Percentiles rank a stretch among this genome's conserved stretches.
Evolutionary conservation across 495 filamentous ascomycete species (phyloP).

Genomic region (Trichocladium uniseriatum): DNA sequence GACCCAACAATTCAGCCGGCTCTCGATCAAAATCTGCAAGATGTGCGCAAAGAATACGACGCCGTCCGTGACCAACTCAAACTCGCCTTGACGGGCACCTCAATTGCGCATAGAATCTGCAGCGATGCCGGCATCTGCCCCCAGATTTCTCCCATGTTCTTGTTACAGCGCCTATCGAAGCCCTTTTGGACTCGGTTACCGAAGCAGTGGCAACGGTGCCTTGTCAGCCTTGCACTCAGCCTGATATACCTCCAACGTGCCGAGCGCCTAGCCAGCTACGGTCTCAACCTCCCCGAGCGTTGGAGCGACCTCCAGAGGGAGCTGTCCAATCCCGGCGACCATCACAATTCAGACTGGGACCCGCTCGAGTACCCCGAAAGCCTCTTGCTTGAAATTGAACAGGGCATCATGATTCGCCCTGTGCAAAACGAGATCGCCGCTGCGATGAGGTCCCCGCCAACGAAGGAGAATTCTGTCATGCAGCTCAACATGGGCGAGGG

Average conservation of each 20-base stretch:
- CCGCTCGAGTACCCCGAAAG: constrained; percentile 44
- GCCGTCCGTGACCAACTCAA: too few relatives aligned
- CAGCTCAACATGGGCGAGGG: constrained; percentile 73
- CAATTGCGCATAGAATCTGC: too few relatives aligned
- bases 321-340: constrained; percentile 41
- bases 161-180: constrained; percentile 25
- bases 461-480: constrained; percentile 43
- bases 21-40: too few relatives aligned
- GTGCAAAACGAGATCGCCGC: constrained; percentile 50
- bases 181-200: constrained; percentile 17
- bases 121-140: too few relatives aligned
- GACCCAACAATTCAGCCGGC: too few relatives aligned
- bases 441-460: constrained; percentile 45
- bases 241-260: constrained; percentile 31
- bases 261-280: constrained; percentile 24
- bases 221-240: constrained; percentile 30
- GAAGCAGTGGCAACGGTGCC: constrained; percentile 22
- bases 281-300: constrained; percentile 12
- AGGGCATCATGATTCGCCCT: constrained; percentile 50
- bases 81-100: too few relatives aligned
- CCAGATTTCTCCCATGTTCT: too few relatives aligned
- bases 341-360: constrained; percentile 35
- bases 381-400: constrained; percentile 56
- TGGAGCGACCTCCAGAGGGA: constrained; percentile 39
- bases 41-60: too few relatives aligned